Base-by-base conservation (phyloP, 2,329 filamentous ascomycete genomes). In the Ceratocystis smalleyi region DNA sequence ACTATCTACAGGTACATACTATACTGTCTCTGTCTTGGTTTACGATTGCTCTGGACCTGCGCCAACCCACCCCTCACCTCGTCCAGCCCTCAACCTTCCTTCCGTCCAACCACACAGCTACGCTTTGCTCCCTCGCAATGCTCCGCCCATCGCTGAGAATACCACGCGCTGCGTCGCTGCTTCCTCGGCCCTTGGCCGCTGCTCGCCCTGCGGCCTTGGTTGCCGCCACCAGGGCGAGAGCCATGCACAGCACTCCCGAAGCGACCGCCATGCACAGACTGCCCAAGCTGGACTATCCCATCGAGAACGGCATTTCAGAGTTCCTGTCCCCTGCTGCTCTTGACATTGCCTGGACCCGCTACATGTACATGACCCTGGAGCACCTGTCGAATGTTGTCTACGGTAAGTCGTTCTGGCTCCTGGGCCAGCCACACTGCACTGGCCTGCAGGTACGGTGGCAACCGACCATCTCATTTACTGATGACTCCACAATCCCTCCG, bases 311-410 rank as follows among this genome's bases (percentile, higher is more conserved):
- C 66, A 78, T 96, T 5, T 81, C 83, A n/a, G 83, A 83, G 15
- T 79, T 97, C 67, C 79, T 96, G 72, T 85, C 85, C 35, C 74
- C 79, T 1, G 77, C 81, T 61, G 88, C 83, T 64, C 95, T 88
- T 75, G 76, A 86, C 64, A 81, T 89, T 64, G 85, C 91, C 61
- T 99, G 90, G 85, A 86, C 81, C 43, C 79, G 91, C 71, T 95
- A 96, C 77, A 91, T 95, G 79, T 72, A 77, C 45, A 75, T 87
- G 69, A 79, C 92, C 71, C 74, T 91, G 62, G 79, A 89, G 68
- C 88, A 87, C 75, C 81, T 97, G 73, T 95, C 95, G 74, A 75
- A 78, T 65, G 74, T 88, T 71, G 87, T 83, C 67, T 83, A 81
- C 68, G 91, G 91, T 91, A 80, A 69, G 79, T 76, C 64, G 61